phyloP scores from a whole-genome alignment of 306 rosid species.

The Sphenostylis stenocarpa region DNA sequence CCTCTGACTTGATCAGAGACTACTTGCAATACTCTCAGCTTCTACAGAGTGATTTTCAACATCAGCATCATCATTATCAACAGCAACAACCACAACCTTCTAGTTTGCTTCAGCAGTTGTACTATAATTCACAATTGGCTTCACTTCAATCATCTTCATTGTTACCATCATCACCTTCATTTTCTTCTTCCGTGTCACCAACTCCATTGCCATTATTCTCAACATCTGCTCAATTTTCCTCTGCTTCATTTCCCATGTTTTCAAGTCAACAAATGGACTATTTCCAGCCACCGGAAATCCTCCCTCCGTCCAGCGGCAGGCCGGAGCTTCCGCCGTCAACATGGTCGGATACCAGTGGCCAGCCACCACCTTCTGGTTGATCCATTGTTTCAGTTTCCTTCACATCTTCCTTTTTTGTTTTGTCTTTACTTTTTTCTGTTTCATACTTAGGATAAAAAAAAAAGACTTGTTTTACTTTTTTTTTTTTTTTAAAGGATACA shows the following conservation, averaged over 20 bases:
- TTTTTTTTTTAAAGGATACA: background rate
- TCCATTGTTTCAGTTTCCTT: background rate
- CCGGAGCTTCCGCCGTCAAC: conserved; percentile 44
- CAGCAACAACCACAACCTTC: conserved; percentile 27
- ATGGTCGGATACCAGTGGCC: conserved; percentile 62
- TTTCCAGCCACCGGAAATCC: conserved; percentile 46
- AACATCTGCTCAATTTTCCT: conserved; percentile 46
- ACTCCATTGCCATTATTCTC: conserved; percentile 35
- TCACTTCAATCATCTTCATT: conserved; percentile 50
- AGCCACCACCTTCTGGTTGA: conserved; percentile 64
- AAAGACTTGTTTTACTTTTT: background rate
- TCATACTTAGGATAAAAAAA: background rate
- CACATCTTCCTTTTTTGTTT: background rate
- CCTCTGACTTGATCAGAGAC: conserved; percentile 50
- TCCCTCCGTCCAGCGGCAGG: conserved; percentile 21
- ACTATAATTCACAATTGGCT: conserved; percentile 54
- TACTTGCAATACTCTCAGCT: conserved; percentile 71
- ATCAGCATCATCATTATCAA: background rate
- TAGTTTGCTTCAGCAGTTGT: conserved; percentile 56
- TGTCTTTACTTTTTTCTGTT: background rate
- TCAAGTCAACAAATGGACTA: conserved; percentile 44
- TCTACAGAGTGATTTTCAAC: conserved; percentile 59
- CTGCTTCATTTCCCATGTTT: conserved; percentile 66
- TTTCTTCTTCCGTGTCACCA: conserved; percentile 35
- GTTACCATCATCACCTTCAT: conserved; percentile 37